Conservation (phyloP, 495 filamentous ascomycete species). For the Bombardia bombarda region DNA sequence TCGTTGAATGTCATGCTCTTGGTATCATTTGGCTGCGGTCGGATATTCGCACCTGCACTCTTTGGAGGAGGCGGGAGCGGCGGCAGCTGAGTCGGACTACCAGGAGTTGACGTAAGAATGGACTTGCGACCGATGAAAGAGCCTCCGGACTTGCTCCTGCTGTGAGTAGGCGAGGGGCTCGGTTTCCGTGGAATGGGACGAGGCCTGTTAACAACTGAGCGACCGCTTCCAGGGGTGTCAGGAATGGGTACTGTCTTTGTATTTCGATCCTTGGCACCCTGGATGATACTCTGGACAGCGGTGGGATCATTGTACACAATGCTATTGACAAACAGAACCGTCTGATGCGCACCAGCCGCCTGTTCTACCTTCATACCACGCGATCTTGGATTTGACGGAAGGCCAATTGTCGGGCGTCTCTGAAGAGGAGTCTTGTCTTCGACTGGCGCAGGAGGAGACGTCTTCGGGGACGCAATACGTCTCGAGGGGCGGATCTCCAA, state of each 20-base stretch:
- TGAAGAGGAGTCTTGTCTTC: conserved; percentile 37
- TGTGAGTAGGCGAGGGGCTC: conserved; percentile 22
- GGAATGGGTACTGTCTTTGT: conserved; percentile 14
- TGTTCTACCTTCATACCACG: conserved; percentile 26
- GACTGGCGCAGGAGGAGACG: conserved; percentile 24
- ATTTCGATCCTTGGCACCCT: conserved; percentile 22
- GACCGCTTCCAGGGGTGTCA: conserved; percentile 15
- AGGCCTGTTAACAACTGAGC: conserved; percentile 42
- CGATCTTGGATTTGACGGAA: conserved; percentile 43
- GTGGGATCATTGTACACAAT: conserved; percentile 42
- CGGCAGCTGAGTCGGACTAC: conserved; percentile 40
- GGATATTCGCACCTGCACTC: conserved; percentile 19
- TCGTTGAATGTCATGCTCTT: conserved; percentile 49
- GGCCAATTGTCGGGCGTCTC: conserved; percentile 37
- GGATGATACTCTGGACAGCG: conserved; percentile 37
- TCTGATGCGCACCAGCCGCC: conserved; percentile 28
- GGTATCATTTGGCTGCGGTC: conserved; percentile 35
- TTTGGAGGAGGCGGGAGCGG: conserved; percentile 39
- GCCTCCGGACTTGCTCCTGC: conserved; percentile 36
- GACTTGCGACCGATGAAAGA: conserved; percentile 35
- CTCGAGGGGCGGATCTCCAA: conserved; percentile 26
- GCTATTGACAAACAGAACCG: conserved; percentile 45
- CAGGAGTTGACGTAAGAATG: conserved; percentile 32
- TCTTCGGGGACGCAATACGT: conserved; percentile 22
- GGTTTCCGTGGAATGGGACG: conserved; percentile 42